These are phyloP conservation scores for Aureobasidium pullulans DNA, from an alignment of 2,329 filamentous ascomycete genomes.

Conservation along the genomic window DNA sequence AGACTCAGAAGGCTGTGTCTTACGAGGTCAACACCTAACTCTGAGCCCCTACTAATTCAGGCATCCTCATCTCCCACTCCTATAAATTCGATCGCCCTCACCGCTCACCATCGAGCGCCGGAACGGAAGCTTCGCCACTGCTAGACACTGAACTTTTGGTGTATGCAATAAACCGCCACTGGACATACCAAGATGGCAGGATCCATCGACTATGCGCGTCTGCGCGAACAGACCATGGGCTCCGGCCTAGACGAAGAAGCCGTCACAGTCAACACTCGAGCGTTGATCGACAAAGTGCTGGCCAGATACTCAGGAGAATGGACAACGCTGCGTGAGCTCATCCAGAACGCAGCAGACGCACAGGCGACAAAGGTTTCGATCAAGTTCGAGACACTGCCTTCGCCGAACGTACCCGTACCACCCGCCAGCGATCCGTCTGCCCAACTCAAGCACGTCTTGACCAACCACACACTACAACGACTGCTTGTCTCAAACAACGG, in stretches of 20 bases:
- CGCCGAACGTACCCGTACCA: constrained; percentile 64
- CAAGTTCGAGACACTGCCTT: constrained; percentile 86
- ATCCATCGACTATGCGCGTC: constrained; percentile 51
- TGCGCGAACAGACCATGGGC: constrained; percentile 80
- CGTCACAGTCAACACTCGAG: constrained; percentile 94
- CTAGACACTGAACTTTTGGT: neutral
- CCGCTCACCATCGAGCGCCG: neutral
- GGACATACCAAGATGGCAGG: constrained; percentile 15
- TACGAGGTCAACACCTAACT: neutral
- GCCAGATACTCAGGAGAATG: constrained; percentile 96
- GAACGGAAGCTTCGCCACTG: neutral
- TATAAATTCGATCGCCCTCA: neutral
- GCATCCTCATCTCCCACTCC: neutral
- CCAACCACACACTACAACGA: constrained; percentile 77
- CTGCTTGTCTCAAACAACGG: constrained; percentile 93
- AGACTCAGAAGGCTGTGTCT: neutral
- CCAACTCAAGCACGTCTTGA: constrained; percentile 71
- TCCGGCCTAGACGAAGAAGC: constrained; percentile 90
- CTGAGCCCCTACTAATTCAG: neutral
- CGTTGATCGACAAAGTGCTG: constrained; percentile 94
- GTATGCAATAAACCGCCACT: neutral
- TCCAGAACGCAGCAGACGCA: constrained; percentile 97
- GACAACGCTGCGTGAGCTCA: constrained; percentile 78
- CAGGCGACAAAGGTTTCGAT: constrained; percentile 83
- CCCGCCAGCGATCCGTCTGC: constrained; percentile 59